Conservation (phyloP, 2,329 filamentous ascomycete species). For the Hypocreales sp. region DNA sequence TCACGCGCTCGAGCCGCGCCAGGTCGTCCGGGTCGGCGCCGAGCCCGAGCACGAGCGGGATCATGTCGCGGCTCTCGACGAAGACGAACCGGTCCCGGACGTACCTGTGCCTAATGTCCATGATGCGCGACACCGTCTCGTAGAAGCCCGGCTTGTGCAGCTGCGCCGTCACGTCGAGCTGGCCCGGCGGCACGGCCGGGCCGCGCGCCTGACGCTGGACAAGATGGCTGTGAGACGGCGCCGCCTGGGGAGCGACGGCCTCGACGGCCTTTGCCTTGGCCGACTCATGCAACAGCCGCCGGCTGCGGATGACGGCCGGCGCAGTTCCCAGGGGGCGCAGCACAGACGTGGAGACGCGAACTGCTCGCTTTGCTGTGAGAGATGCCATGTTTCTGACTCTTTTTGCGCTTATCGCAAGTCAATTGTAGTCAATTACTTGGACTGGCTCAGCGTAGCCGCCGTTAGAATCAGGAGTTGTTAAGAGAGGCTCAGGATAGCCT, state of each 20-base stretch:
- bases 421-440: slow-evolving; percentile 1
- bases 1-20: slow-evolving; percentile 6
- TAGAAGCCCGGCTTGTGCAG: slow-evolving; percentile 10
- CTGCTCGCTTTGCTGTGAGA: slow-evolving; percentile 5
- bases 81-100: slow-evolving; percentile 10
- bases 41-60: slow-evolving; percentile 8
- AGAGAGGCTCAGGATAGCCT: slow-evolving; percentile 1
- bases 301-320: slow-evolving; percentile 1
- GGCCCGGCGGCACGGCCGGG: slow-evolving; percentile 2
- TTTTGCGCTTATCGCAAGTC: no score
- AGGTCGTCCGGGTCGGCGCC: slow-evolving; percentile 12
- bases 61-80: slow-evolving; percentile 10
- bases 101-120: slow-evolving; percentile 9
- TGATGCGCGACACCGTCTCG: slow-evolving; percentile 10
- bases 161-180: slow-evolving; percentile 10
- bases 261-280: slow-evolving; percentile 8
- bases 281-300: slow-evolving; percentile 9
- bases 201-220: slow-evolving; percentile 1
- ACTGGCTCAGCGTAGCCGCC: slow-evolving; percentile 1
- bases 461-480: not conserved
- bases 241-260: not conserved
- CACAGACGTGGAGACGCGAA: slow-evolving; percentile 5
- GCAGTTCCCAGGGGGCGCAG: slow-evolving; percentile 1
- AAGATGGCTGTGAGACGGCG: slow-evolving; percentile 1
- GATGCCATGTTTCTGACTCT: slow-evolving; percentile 6